These are phyloP conservation scores for Pseudogymnoascus sp. DNA, from an alignment of 2,329 filamentous ascomycete species.

Conservation along the genomic window DNA sequence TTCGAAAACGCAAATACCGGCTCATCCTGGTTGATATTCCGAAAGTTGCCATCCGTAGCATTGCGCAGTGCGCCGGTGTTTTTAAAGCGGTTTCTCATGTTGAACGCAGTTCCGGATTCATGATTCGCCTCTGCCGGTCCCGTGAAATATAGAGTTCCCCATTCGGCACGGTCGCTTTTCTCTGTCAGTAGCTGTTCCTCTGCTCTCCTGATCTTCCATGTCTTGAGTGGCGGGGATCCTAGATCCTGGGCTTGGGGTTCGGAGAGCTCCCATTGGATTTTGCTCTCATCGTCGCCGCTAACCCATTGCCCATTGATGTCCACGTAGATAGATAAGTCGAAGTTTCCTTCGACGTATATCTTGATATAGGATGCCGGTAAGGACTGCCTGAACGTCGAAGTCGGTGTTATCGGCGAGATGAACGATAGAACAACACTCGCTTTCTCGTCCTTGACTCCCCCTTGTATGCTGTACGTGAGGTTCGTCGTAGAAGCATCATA, in stretches of 20 bases:
- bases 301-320: slow-evolving; percentile 75
- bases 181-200: slow-evolving; percentile 67
- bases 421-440: slow-evolving; percentile 53
- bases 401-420: slow-evolving; percentile 28
- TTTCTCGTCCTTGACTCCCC: slow-evolving; percentile 22
- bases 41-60: slow-evolving; percentile 55
- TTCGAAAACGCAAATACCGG: slow-evolving; percentile 76
- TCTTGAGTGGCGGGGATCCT: slow-evolving; percentile 42
- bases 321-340: slow-evolving; percentile 56
- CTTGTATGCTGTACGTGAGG: slow-evolving; percentile 50
- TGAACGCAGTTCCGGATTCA: slow-evolving; percentile 59
- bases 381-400: slow-evolving; percentile 25
- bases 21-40: slow-evolving; percentile 66
- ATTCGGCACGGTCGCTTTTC: slow-evolving; percentile 66
- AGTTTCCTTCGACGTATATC: slow-evolving; percentile 57
- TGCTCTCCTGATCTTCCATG: slow-evolving; percentile 54
- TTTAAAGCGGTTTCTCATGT: slow-evolving; percentile 62
- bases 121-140: slow-evolving; percentile 59
- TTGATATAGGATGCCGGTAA: slow-evolving; percentile 70
- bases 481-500: slow-evolving; percentile 66
- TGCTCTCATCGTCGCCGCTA: slow-evolving; percentile 61
- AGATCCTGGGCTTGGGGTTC: slow-evolving; percentile 33
- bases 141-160: slow-evolving; percentile 73
- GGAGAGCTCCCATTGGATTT: slow-evolving; percentile 61
- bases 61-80: slow-evolving; percentile 58